Base-by-base conservation (phyloP, 768 basidiomycete species). In the Mrakia frigida region DNA sequence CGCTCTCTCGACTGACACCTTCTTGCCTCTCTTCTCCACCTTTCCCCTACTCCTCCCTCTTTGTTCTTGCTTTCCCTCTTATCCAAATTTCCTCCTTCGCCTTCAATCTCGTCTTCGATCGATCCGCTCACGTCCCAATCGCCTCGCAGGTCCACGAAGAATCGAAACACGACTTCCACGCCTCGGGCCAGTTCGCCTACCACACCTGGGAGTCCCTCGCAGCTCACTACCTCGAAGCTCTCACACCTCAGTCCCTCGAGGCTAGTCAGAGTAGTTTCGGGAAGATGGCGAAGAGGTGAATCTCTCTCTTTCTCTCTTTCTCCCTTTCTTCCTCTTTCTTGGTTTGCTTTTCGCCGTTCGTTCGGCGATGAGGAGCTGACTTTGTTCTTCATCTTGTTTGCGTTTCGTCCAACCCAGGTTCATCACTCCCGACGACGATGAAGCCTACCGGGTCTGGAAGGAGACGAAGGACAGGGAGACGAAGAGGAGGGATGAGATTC, bases 161-260 rank as follows among this genome's bases (percentile, higher is more conserved):
- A 46, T 39, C 72, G 28, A 63, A 28, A 14, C 77, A 78, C 60
- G 67, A 65, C 41, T 78, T 78, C 61, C 28, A 68, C 25, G 59
- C 35, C 5, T 68, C 77, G 25, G 41, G 56, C n/a, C 77, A 78
- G 39, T 78, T 78, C 46, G 73, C 77, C 39, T 84, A 84, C 78
- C 83, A 84, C 75, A 81, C 83, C 3, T 84, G 83, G 83, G 83
- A 84, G 79, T 81, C 79, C 10, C 75, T 84, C 41, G 83, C 83
- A 25, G 83, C 83, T 82, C 78, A 77, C 43, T 84, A 83, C 76
- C 79, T 84, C 11, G 46, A 70, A 2, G 80, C 80, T 10, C 77
- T 84, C 25, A 80, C 80, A 21, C 83, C 83, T 0, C 70, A 79
- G 33, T 76, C 74, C 6, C 81, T 84, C 41, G 69, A 81, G 50